These are phyloP conservation scores for Capsicum pubescens DNA, from an alignment of 257 asterid species.

Conservation along the genomic window DNA sequence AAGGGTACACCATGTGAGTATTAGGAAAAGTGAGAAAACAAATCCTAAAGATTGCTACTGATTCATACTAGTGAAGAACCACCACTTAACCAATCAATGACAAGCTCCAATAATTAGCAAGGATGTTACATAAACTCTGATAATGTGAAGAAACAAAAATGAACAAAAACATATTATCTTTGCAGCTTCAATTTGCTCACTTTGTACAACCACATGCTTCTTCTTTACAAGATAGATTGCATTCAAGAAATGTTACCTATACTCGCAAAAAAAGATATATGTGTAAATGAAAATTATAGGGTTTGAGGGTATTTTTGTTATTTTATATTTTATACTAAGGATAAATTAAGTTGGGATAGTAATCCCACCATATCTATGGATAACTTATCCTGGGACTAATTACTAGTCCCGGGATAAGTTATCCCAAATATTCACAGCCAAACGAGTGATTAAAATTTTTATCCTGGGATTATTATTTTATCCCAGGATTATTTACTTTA, in stretches of 20 bases:
- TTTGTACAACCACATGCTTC: background rate
- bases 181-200: slow-evolving; percentile 10
- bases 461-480: too few species aligned
- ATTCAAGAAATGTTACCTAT: background rate
- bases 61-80: background rate
- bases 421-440: too few species aligned
- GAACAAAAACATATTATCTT: background rate
- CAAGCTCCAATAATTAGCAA: slow-evolving; percentile 13
- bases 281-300: too few species aligned
- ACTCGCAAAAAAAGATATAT: background rate
- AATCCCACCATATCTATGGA: too few species aligned
- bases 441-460: too few species aligned
- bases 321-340: too few species aligned
- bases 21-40: background rate
- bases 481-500: too few species aligned
- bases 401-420: too few species aligned
- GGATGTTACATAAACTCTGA: background rate
- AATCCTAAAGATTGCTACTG: background rate
- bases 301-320: too few species aligned
- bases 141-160: slow-evolving; percentile 12
- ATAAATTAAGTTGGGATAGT: too few species aligned
- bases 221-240: background rate
- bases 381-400: too few species aligned
- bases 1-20: background rate
- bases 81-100: background rate